Evolutionary conservation across 768 basidiomycete genomes (phyloP), one percentile per base, ranked within the genome.

Genomic region (Kondoa malvinella): DNA sequence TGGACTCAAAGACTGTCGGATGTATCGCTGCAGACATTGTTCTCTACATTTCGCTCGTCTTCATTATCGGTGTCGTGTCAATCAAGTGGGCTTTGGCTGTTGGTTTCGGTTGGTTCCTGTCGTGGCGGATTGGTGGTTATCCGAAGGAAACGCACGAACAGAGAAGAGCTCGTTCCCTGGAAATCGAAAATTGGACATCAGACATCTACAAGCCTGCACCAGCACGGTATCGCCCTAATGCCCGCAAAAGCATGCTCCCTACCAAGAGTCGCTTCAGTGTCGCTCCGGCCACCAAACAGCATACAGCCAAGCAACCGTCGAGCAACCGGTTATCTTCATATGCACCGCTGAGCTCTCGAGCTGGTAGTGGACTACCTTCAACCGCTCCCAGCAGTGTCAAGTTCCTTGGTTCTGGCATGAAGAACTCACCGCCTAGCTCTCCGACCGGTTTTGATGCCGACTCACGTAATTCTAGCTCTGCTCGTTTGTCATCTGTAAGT

Each of bases 71-170:
- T 69, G 94, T 97, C 70, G 94, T 97, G 71, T 82, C 84, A 66
- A 91, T 95, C 76, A 88, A 91, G 34, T 99, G 97, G 79, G 80
- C 83, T 72, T 94, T 97, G 91, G 95, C 95, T 60, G 88, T 95
- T 75, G 81, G 94, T 76, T 99, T 97, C 78, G 83, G 88, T 29
- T 99, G 95, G 95, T 97, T 96, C 83, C 87, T 89, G 77, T 90
- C 88, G n/a, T 91, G 88, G 86, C 85, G 85, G 74, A 81, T 99
- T 56, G 95, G 95, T 61, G 87, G 88, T 71, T 97, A 94, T 82
- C 87, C 87, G 70, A 82, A 84, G 50, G 95, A 99, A 79, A 89
- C 90, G 17, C 90, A 92, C 76, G 86, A 89, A 75, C 84, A 97
- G 76, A 84, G 92, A 16, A 90, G 90, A 85, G 84, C 85, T 69